These are phyloP conservation scores for Blepharisma undulans DNA, from an alignment of 169 alveolate genomes.

Conservation along the genomic window DNA sequence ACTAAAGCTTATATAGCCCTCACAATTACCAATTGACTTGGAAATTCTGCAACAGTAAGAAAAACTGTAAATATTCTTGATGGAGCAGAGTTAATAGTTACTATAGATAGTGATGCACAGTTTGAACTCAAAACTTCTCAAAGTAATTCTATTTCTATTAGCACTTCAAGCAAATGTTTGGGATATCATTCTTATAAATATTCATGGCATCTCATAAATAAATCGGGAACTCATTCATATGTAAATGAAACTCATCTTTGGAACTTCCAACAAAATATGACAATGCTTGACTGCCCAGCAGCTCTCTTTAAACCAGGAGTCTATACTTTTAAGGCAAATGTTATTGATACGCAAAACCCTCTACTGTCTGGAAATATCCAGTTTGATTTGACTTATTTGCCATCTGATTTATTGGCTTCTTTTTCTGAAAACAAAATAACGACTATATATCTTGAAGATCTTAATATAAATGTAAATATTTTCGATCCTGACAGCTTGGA, in stretches of 20 bases:
- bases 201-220: not conserved
- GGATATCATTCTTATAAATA: not conserved
- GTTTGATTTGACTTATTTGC: not conserved
- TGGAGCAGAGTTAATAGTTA: not conserved
- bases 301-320: slow-evolving; percentile 15
- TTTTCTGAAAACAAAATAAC: not conserved
- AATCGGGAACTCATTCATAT: not conserved
- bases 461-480: too few relatives aligned
- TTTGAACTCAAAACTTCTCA: not conserved
- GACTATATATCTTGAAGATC: too few relatives aligned
- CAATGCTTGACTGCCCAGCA: not conserved
- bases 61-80: not conserved
- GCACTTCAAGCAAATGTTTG: not conserved
- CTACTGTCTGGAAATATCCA: not conserved
- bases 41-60: not conserved
- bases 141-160: not conserved
- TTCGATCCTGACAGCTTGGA: too few relatives aligned
- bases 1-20: not conserved
- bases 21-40: not conserved
- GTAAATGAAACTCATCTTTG: not conserved
- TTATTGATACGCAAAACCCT: not conserved
- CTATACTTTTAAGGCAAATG: slow-evolving; percentile 22
- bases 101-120: not conserved
- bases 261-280: not conserved
- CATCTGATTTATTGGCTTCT: not conserved